Conservation (phyloP, 2,329 filamentous ascomycete species). For the Aspergillus calidoustus region DNA sequence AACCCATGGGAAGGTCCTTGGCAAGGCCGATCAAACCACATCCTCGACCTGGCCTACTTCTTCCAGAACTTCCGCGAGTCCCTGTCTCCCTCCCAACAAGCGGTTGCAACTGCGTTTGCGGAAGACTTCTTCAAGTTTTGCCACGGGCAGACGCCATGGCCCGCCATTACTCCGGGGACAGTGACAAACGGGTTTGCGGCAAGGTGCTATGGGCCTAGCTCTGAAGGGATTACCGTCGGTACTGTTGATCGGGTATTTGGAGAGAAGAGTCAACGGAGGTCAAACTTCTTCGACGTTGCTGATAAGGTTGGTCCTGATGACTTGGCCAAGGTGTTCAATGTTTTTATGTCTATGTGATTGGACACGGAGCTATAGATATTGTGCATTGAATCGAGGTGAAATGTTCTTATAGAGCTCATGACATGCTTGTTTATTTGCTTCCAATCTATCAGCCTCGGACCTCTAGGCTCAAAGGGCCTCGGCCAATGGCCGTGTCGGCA, state of each 20-base stretch:
- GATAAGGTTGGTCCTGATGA: constrained; percentile 31
- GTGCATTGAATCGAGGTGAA: neutral
- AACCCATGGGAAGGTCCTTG: constrained; percentile 53
- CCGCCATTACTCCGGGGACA: constrained; percentile 25
- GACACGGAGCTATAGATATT: neutral
- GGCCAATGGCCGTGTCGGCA: neutral
- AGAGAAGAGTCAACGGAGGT: constrained; percentile 28
- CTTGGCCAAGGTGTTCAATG: constrained; percentile 23
- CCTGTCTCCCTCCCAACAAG: constrained; percentile 37
- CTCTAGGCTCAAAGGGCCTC: neutral
- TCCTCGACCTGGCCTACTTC: constrained; percentile 52
- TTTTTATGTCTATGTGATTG: constrained; percentile 18
- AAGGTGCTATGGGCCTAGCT: constrained; percentile 34
- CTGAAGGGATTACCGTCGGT: constrained; percentile 8
- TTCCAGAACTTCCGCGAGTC: constrained; percentile 53
- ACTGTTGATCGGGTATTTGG: constrained; percentile 26
- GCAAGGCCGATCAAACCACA: constrained; percentile 48
- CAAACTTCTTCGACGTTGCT: constrained; percentile 29
- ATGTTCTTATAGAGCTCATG: neutral
- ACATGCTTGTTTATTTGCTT: neutral
- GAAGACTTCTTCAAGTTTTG: constrained; percentile 46
- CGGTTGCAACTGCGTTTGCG: constrained; percentile 40
- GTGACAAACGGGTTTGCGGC: constrained; percentile 29
- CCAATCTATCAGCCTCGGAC: too few relatives aligned
- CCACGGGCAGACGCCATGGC: constrained; percentile 41